These are phyloP conservation scores for Sarocladiaceae sp. DNA, from an alignment of 2,329 filamentous ascomycete species.

Conservation along the genomic window DNA sequence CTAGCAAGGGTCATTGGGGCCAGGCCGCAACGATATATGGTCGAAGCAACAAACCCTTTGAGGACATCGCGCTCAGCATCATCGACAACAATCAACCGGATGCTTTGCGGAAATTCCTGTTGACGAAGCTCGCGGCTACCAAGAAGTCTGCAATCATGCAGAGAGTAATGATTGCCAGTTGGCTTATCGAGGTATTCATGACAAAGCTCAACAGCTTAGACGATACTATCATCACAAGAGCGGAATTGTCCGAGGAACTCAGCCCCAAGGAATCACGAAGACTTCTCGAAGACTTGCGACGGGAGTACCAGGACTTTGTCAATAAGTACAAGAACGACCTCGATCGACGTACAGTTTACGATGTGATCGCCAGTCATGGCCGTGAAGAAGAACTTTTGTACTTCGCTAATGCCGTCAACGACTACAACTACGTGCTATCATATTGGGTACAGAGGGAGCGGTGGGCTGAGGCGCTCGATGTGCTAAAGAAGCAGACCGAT, in stretches of 20 bases:
- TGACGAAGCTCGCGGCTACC: slow-evolving; percentile 76
- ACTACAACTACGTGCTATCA: slow-evolving; percentile 90
- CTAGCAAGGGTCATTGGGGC: slow-evolving; percentile 73
- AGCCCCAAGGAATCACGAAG: slow-evolving; percentile 68
- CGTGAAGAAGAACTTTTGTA: slow-evolving; percentile 88
- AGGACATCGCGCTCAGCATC: slow-evolving; percentile 87
- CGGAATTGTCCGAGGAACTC: slow-evolving; percentile 69
- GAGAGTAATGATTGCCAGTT: slow-evolving; percentile 88
- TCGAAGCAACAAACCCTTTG: slow-evolving; percentile 93
- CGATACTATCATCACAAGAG: slow-evolving; percentile 86
- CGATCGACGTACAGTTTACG: slow-evolving; percentile 88
- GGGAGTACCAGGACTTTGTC: slow-evolving; percentile 86
- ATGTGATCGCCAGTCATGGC: slow-evolving; percentile 92
- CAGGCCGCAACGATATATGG: slow-evolving; percentile 91
- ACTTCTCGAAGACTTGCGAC: slow-evolving; percentile 65
- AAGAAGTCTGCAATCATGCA: slow-evolving; percentile 89
- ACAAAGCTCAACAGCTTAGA: slow-evolving; percentile 92
- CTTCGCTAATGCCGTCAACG: slow-evolving; percentile 83
- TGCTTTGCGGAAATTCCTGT: slow-evolving; percentile 82
- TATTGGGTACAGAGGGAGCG: slow-evolving; percentile 97
- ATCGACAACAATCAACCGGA: slow-evolving; percentile 89
- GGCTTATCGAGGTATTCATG: slow-evolving; percentile 96
- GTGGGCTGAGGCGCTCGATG: slow-evolving; percentile 81
- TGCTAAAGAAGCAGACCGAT: slow-evolving; percentile 90
- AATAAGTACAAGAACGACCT: slow-evolving; percentile 80